These are phyloP conservation scores for Lepidium didymum DNA, from an alignment of 345 rosid species.

Conservation along the genomic window DNA sequence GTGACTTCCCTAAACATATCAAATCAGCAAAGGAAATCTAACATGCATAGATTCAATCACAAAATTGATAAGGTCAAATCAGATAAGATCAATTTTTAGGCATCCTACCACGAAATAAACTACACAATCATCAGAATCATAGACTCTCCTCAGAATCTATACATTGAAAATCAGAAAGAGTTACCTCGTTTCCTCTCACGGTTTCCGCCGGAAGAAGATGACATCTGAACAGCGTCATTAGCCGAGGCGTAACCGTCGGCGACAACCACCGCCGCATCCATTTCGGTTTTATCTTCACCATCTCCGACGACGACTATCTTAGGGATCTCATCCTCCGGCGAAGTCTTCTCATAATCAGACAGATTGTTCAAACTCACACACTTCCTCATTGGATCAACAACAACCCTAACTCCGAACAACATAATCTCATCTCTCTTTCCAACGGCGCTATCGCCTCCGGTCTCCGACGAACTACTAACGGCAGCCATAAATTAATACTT, in stretches of 20 bases:
- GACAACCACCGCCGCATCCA: neutral
- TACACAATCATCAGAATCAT: neutral
- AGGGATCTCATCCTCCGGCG: conserved; percentile 31
- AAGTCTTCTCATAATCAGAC: conserved; percentile 63
- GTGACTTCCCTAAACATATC: no score
- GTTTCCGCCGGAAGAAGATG: conserved; percentile 38
- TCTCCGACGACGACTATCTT: neutral
- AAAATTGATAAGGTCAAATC: neutral
- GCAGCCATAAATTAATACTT: conserved; percentile 9
- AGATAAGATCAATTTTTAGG: neutral
- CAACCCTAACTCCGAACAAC: conserved; percentile 84
- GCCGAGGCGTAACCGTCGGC: conserved; percentile 72
- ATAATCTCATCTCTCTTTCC: conserved; percentile 51
- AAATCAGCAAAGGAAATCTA: neutral
- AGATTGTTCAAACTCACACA: conserved; percentile 85
- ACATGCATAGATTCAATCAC: conserved; percentile 22
- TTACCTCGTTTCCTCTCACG: conserved; percentile 90
- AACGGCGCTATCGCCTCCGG: conserved; percentile 11
- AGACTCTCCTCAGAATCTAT: neutral
- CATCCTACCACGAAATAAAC: neutral
- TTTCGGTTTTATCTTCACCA: conserved; percentile 21
- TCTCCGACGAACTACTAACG: conserved; percentile 25
- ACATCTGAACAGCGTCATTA: conserved; percentile 54
- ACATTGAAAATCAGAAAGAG: neutral
- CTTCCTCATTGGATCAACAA: conserved; percentile 92